Evolutionary conservation across 345 rosid genomes (phyloP).

Genomic region (Acer negundo): DNA sequence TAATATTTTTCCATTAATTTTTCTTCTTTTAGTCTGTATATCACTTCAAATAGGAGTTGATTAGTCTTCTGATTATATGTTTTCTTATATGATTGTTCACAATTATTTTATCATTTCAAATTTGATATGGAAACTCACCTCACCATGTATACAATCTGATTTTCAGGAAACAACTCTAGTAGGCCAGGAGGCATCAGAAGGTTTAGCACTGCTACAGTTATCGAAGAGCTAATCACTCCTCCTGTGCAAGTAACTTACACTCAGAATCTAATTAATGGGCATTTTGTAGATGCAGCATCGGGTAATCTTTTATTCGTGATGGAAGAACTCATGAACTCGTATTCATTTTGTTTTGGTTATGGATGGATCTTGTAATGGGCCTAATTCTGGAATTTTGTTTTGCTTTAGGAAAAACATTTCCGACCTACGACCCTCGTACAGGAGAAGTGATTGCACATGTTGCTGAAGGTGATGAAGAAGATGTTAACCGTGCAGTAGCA

Average conservation of each 20-base stretch:
- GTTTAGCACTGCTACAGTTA: slow-evolving; percentile 62
- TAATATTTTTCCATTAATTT: not conserved
- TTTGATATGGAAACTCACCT: not conserved
- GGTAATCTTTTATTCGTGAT: slow-evolving; percentile 37
- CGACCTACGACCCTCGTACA: slow-evolving; percentile 65
- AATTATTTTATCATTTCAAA: not conserved
- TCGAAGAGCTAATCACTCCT: slow-evolving; percentile 66
- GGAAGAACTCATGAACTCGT: too few species aligned
- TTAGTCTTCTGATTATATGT: not conserved
- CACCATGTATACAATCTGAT: not conserved
- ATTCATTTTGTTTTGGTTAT: too few species aligned
- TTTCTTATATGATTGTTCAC: too few species aligned
- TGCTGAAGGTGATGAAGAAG: slow-evolving; percentile 74
- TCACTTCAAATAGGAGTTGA: not conserved
- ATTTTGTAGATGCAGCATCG: slow-evolving; percentile 85
- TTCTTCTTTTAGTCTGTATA: not conserved
- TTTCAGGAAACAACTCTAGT: slow-evolving; percentile 41
- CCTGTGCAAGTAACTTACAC: slow-evolving; percentile 63
- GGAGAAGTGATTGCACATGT: slow-evolving; percentile 69
- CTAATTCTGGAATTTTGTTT: slow-evolving; percentile 10
- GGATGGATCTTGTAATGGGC: not conserved
- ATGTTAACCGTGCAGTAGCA: slow-evolving; percentile 61
- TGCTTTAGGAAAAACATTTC: slow-evolving; percentile 61
- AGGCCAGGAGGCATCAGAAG: slow-evolving; percentile 39
- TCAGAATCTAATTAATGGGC: slow-evolving; percentile 78